Percentiles rank a stretch among this genome's conserved stretches.
These are phyloP conservation scores for Pseudoturritis turrita DNA, from an alignment of 345 rosid species.

Conservation along the genomic window DNA sequence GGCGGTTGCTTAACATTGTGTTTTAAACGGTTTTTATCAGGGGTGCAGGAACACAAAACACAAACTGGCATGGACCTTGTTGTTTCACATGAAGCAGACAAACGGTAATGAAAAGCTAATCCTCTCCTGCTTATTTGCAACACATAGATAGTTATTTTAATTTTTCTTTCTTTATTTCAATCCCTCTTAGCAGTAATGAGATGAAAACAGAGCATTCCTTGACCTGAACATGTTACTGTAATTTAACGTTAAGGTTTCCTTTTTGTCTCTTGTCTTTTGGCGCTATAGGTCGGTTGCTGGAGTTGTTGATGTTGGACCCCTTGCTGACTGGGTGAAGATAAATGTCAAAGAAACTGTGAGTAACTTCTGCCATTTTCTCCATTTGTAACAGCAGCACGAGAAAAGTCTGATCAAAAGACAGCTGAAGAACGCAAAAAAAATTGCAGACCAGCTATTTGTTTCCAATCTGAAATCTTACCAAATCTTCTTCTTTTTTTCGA, in stretches of 20 bases:
- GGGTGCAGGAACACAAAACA: conserved; percentile 49
- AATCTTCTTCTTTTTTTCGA: background rate
- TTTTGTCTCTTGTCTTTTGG: conserved; percentile 7
- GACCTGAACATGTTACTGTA: background rate
- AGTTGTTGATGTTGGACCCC: conserved; percentile 65
- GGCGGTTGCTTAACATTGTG: conserved; percentile 1
- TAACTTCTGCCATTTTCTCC: conserved; percentile 4
- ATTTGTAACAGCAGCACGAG: background rate
- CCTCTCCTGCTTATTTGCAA: conserved; percentile 7
- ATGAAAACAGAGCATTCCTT: background rate
- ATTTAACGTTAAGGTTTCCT: background rate
- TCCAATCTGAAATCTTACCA: conserved; percentile 24
- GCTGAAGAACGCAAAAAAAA: background rate
- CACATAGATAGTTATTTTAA: background rate
- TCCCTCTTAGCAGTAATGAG: background rate
- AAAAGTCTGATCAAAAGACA: background rate
- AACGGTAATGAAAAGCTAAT: conserved; percentile 51
- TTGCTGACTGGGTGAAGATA: conserved; percentile 96
- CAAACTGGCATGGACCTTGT: conserved; percentile 36
- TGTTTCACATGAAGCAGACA: conserved; percentile 38
- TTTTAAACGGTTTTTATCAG: conserved; percentile 37
- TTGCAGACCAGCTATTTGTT: background rate
- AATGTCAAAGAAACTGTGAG: conserved; percentile 69
- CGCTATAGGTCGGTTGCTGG: conserved; percentile 43
- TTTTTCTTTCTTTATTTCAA: background rate